phyloP scores from a whole-genome alignment of 1,284 basidiomycete species.

The Pholiota adiposa region DNA sequence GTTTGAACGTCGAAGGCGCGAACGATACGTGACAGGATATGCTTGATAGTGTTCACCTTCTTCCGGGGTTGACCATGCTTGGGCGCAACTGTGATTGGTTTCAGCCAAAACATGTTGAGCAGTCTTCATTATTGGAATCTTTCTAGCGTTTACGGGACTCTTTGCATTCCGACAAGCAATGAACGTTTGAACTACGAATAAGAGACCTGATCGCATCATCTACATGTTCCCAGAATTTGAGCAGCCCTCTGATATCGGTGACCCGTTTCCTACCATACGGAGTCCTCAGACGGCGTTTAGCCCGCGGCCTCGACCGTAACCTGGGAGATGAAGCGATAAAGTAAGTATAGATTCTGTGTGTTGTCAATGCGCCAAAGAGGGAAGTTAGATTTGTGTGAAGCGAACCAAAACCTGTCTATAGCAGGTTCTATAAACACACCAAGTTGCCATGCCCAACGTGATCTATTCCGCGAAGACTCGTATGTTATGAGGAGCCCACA shows the following conservation, averaged over 20 bases:
- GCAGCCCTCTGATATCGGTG: not conserved
- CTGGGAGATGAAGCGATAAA: not conserved
- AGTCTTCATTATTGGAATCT: not conserved
- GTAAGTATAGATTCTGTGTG: too few relatives aligned
- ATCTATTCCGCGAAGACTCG: not conserved
- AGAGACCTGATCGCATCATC: constrained; percentile 6
- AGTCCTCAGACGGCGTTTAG: constrained; percentile 10
- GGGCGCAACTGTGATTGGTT: not conserved
- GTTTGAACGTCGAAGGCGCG: constrained; percentile 1
- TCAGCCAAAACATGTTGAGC: not conserved
- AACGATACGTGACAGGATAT: constrained; percentile 20
- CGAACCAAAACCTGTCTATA: not conserved
- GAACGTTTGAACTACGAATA: not conserved
- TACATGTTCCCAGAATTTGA: not conserved
- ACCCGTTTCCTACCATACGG: constrained; percentile 10
- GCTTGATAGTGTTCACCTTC: constrained; percentile 10
- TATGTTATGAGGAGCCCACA: not conserved
- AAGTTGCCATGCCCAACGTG: not conserved
- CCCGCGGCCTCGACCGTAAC: not conserved
- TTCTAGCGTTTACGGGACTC: not conserved
- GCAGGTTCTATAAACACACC: not conserved
- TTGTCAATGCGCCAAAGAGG: not conserved
- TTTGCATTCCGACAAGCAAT: not conserved
- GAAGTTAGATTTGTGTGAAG: not conserved
- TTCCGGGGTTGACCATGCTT: not conserved